phyloP scores from a whole-genome alignment of 305 asterid species.

The Ilex paraguariensis region DNA sequence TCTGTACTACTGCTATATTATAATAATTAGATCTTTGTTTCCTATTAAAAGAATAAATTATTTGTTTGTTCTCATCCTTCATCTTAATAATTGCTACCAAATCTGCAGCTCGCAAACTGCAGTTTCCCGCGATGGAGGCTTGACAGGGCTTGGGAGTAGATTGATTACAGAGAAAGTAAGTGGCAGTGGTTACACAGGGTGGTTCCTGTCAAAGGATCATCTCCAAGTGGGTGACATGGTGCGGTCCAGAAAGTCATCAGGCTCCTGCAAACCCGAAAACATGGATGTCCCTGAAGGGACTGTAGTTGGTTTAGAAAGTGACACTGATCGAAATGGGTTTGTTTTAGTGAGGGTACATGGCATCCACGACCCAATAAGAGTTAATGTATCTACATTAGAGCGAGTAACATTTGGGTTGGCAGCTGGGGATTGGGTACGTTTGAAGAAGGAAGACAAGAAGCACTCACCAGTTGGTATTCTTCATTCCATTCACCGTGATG shows the following conservation, averaged over 20 bases:
- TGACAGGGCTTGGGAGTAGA: constrained; percentile 45
- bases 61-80: not conserved
- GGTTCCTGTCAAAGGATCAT: constrained; percentile 84
- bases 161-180: constrained; percentile 47
- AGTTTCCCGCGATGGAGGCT: constrained; percentile 45
- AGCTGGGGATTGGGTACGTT: constrained; percentile 85
- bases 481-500: constrained; percentile 61
- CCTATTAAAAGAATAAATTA: no score
- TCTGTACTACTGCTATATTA: no score
- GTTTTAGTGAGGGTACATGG: constrained; percentile 85
- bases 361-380: constrained; percentile 67
- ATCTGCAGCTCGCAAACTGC: constrained; percentile 64
- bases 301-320: constrained; percentile 72
- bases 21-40: no score
- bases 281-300: constrained; percentile 79
- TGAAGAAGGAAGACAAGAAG: constrained; percentile 60
- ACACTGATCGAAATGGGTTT: constrained; percentile 61
- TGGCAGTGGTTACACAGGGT: constrained; percentile 51
- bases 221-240: constrained; percentile 77
- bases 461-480: constrained; percentile 77
- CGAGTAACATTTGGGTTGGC: constrained; percentile 79
- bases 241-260: constrained; percentile 66
- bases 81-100: constrained; percentile 1
- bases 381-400: constrained; percentile 61
- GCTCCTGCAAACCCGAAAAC: constrained; percentile 57